Conservation (phyloP, 2,329 filamentous ascomycete genomes). For the Claviceps purpurea region DNA sequence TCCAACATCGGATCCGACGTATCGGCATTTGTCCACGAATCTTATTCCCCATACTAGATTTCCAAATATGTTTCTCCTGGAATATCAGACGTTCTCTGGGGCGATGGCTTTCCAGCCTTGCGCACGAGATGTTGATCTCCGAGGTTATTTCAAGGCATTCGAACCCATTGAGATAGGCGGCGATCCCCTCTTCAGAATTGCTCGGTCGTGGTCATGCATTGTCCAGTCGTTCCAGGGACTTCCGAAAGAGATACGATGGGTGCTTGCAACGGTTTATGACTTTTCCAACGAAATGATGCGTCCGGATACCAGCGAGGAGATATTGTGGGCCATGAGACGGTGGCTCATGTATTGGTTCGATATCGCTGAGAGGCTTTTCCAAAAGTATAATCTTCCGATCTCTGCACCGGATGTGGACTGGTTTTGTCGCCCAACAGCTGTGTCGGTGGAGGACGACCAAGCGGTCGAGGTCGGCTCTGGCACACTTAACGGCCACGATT, state of each 20-base stretch:
- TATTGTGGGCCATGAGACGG: conserved; percentile 12
- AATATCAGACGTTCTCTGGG: conserved; percentile 16
- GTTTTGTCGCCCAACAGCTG: conserved; percentile 10
- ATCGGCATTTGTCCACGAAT: conserved; percentile 8
- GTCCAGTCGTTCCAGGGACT: conserved; percentile 12
- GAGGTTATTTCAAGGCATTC: conserved; percentile 12
- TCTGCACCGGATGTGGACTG: conserved; percentile 14
- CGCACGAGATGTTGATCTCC: conserved; percentile 8
- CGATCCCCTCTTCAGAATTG: conserved; percentile 15
- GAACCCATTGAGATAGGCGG: conserved; percentile 9
- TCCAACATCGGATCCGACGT: conserved; percentile 13
- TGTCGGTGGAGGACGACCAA: neutral
- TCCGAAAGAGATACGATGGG: conserved; percentile 18
- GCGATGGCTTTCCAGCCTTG: conserved; percentile 18
- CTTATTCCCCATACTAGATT: conserved; percentile 13
- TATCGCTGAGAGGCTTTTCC: conserved; percentile 14
- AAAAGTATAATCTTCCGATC: conserved; percentile 6
- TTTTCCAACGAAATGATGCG: conserved; percentile 17
- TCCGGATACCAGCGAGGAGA: conserved; percentile 6
- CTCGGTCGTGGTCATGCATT: conserved; percentile 19
- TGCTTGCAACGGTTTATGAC: conserved; percentile 19
- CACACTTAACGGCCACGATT: neutral
- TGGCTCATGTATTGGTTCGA: conserved; percentile 19
- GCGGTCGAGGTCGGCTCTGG: neutral
- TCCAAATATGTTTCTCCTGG: conserved; percentile 12